These are phyloP conservation scores for Oryza brachyantha DNA, from an alignment of 176 grass and related monocot genomes.

Conservation along the genomic window DNA sequence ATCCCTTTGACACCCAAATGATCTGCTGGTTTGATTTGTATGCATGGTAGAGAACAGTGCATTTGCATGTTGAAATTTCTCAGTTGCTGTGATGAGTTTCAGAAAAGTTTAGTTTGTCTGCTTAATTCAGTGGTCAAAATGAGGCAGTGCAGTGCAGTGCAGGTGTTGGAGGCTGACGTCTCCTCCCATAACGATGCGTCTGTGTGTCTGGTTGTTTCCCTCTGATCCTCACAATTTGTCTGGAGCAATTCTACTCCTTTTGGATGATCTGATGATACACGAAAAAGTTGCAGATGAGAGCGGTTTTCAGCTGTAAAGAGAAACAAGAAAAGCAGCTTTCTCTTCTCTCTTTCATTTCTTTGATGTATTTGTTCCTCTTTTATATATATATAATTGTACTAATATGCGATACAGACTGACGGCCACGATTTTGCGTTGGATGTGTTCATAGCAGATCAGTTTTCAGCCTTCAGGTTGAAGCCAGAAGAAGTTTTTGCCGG, in stretches of 20 bases:
- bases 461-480: not conserved
- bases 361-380: not conserved
- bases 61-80: not conserved
- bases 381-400: not conserved
- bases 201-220: slow-evolving; percentile 14
- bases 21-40: slow-evolving; percentile 22
- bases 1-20: slow-evolving; percentile 6
- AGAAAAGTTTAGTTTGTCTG: not conserved
- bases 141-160: not conserved
- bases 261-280: slow-evolving; percentile 38
- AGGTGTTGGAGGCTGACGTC: slow-evolving; percentile 36
- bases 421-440: slow-evolving; percentile 1
- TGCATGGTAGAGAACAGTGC: slow-evolving; percentile 15
- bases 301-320: slow-evolving; percentile 54
- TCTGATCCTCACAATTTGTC: slow-evolving; percentile 33
- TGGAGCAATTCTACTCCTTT: slow-evolving; percentile 3
- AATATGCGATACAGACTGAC: not conserved
- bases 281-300: slow-evolving; percentile 10
- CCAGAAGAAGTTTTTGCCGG: not conserved
- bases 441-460: not conserved
- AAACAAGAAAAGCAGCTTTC: slow-evolving; percentile 14
- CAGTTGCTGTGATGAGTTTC: slow-evolving; percentile 6
- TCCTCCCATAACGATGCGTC: not conserved
- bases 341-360: not conserved
- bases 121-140: slow-evolving; percentile 21